Percentiles rank a stretch among this genome's conserved stretches.
phyloP scores from a whole-genome alignment of 306 rosid species.

The Gynostemma pentaphyllum region DNA sequence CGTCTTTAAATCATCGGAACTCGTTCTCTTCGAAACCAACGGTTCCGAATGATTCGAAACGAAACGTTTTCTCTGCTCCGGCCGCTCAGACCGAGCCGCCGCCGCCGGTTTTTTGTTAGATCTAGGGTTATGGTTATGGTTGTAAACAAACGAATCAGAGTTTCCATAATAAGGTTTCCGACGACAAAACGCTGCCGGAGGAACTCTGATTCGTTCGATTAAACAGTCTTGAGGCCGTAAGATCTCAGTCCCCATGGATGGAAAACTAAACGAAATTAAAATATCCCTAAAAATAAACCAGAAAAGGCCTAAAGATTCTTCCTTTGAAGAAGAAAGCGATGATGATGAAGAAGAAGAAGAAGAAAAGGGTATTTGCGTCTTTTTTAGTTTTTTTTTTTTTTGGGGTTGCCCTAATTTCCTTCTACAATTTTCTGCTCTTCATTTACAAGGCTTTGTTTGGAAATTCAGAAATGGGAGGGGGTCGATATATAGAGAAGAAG shows the following conservation, averaged over 20 bases:
- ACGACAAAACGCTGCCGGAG: conserved; percentile 31
- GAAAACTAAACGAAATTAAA: neutral
- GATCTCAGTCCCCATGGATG: conserved; percentile 70
- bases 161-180: conserved; percentile 24
- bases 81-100: conserved; percentile 24
- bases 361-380: conserved; percentile 3
- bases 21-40: conserved; percentile 13
- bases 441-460: conserved; percentile 6
- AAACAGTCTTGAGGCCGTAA: conserved; percentile 66
- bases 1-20: conserved; percentile 41
- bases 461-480: neutral
- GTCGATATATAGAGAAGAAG: neutral
- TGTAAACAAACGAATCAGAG: conserved; percentile 6
- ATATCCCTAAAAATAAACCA: neutral
- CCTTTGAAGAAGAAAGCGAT: neutral
- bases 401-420: neutral
- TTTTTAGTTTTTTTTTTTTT: neutral
- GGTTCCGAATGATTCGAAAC: conserved; percentile 14
- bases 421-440: conserved; percentile 4
- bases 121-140: conserved; percentile 21
- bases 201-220: conserved; percentile 30
- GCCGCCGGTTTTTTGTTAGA: conserved; percentile 33
- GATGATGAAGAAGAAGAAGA: neutral
- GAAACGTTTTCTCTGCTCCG: conserved; percentile 21
- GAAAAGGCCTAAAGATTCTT: neutral